These are phyloP conservation scores for Pulicaria dysenterica DNA, from an alignment of 129 eudicot species.

Conservation along the genomic window DNA sequence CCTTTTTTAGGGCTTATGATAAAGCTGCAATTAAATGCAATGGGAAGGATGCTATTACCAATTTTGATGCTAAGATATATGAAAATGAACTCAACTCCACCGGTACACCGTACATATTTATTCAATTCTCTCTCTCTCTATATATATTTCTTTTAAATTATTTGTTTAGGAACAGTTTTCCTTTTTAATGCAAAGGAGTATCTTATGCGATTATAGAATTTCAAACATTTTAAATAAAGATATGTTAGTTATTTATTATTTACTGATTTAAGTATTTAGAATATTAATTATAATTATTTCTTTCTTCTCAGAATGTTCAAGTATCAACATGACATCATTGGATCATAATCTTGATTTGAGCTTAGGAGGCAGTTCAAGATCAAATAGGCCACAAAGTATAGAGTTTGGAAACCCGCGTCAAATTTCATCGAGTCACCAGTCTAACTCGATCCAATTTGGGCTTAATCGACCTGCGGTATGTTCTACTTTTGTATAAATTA, in stretches of 20 bases:
- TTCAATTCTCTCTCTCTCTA: not conserved
- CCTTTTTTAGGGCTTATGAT: constrained; percentile 61
- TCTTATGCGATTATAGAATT: too few relatives aligned
- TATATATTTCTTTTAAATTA: not conserved
- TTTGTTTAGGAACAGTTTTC: not conserved
- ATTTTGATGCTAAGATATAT: constrained; percentile 67
- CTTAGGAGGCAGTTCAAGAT: constrained; percentile 56
- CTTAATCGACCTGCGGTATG: constrained; percentile 49
- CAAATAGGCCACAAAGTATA: constrained; percentile 33
- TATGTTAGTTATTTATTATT: too few relatives aligned
- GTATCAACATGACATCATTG: constrained; percentile 11
- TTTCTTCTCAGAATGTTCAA: constrained; percentile 29
- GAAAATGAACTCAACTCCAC: constrained; percentile 57
- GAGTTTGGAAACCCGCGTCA: constrained; percentile 31
- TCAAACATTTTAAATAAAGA: too few relatives aligned
- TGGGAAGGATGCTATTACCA: constrained; percentile 80
- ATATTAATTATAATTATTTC: not conserved
- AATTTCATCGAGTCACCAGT: constrained; percentile 21
- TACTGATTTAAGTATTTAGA: too few relatives aligned
- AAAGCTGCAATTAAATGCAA: constrained; percentile 79
- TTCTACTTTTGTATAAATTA: not conserved
- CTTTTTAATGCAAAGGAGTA: too few relatives aligned
- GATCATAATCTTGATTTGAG: constrained; percentile 80
- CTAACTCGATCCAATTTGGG: constrained; percentile 45
- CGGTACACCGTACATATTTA: constrained; percentile 32